Evolutionary conservation across 2,329 filamentous ascomycete genomes (phyloP), one percentile per base, ranked within the genome.

Genomic region (Aspergillus viridinutans): DNA sequence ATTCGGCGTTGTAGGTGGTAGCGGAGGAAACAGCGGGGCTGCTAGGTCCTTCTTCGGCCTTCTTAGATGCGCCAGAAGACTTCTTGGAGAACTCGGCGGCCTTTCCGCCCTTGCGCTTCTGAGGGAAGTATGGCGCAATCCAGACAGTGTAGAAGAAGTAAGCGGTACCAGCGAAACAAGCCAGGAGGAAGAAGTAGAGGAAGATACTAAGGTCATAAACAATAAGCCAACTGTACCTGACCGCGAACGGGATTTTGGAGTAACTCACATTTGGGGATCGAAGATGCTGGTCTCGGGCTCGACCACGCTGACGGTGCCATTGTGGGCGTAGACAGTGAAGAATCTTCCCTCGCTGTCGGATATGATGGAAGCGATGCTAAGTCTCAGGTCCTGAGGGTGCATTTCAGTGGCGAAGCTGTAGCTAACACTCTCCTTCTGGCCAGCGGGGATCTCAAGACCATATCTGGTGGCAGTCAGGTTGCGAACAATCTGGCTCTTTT

Each of bases 141-240:
- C 93, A 97, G 70, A 93, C 96, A 81, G 89, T 94, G 85, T 99
- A 99, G 79, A 97, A 91, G 77, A 96, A 96, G 85, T 93, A 97
- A 73, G 89, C 85, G 54, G 88, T 91, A 61, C 89, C 92, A 63
- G 78, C 85, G 73, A 96, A 95, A 61, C 83, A 84, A 60, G 83
- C 87, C 54, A 88, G 81, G 67, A 99, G 89, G 81, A 97, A 87
- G 73, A 96, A 82, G 82, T 97, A 97, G 61, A 99, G 86, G 86
- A 99, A 99, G 79, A 97, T 91, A 73, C 94, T 97, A 61, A 17
- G 38, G 25, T 4, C 14, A 45, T 38, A 10, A 29, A 48, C 58
- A 32, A 58, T 61, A 56, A 49, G 23, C 61, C 21, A 49, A 23
- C 43, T 17, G 4, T 50, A 23, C 1, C 20, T 4, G 29, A 9